Base-by-base conservation (phyloP, 2,329 filamentous ascomycete species). In the Chrysosphaeria jannelii region DNA sequence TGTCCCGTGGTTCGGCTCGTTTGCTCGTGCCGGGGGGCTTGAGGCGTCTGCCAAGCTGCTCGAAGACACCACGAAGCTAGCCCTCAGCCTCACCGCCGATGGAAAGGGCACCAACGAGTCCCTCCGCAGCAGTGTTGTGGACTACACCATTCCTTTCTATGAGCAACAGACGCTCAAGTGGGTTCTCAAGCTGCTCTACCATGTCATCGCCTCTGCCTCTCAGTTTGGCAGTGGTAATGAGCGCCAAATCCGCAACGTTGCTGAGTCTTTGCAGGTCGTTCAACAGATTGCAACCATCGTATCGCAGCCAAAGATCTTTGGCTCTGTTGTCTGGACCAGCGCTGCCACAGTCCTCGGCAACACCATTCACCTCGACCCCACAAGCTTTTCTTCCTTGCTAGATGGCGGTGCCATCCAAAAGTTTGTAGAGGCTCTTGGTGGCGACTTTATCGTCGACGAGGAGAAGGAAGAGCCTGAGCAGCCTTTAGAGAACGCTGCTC, bases 331-430 rank as follows among this genome's bases (percentile, higher is more conserved):
- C 5, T 99, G 85, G 85, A 90, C 78, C 23, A 79, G 79, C 39
- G 71, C 78, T 5, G 75, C 90, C 30, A 79, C 69, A 25, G 81
- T 91, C 27, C 51, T 97, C 23, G 85, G 75, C 38, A 81, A 76
- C 35, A 97, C 97, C 43, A 89, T 99, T 35, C 88, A 99, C 45
- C 91, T 93, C 38, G 85, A 97, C 37, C 85, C 85, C 0, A 97
- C 85, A 1, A 97, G 85, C 42, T 97, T 90, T 40, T 70, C 76
- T 14, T 76, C 90, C 13, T 85, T 99, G 32, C 76, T 75, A 9
- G 85, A 99, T 45, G 81, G 85, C 23, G 78, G 78, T 12, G 57
- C 97, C 34, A 79, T 85, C 36, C 70, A 70, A 39, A 74, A 66
- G 24, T 70, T 91, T 28, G 53, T 99, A 9, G 68, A 81, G 41